A percentile compares a stretch with the other conserved stretches of the same genome.
Evolutionary conservation across 345 rosid species (phyloP).

Genomic region (Microcos paniculata): DNA sequence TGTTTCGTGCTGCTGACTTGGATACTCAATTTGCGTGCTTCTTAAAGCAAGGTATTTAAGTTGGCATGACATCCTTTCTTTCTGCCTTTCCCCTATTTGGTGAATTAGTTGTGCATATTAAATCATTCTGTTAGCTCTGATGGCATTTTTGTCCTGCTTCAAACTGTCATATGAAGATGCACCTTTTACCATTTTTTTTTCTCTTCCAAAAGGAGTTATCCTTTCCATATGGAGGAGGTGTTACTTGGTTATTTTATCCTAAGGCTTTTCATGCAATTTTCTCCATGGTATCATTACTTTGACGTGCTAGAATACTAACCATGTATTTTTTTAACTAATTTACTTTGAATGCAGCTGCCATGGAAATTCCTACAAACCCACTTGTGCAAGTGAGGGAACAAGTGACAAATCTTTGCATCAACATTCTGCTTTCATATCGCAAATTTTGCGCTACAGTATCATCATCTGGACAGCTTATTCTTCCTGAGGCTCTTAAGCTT

Average conservation of each 20-base stretch:
- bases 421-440: constrained; percentile 76
- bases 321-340: constrained; percentile 4
- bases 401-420: constrained; percentile 69
- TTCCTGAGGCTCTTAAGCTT: constrained; percentile 97
- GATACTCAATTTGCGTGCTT: constrained; percentile 94
- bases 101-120: not conserved
- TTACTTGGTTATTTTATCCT: not conserved
- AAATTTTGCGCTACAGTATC: constrained; percentile 96
- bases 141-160: not conserved
- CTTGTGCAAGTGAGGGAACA: constrained; percentile 65
- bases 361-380: constrained; percentile 68
- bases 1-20: constrained; percentile 93
- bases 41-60: constrained; percentile 82
- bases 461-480: constrained; percentile 92
- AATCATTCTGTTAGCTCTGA: not conserved
- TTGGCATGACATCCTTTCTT: not conserved
- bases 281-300: constrained; percentile 9
- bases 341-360: constrained; percentile 51
- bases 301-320: constrained; percentile 9
- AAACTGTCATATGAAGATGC: constrained; percentile 1
- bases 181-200: not conserved
- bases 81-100: not conserved
- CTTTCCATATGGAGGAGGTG: not conserved
- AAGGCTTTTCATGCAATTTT: not conserved
- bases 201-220: not conserved